phyloP scores from a whole-genome alignment of 495 filamentous ascomycete genomes.

The Daldinia concentrica region DNA sequence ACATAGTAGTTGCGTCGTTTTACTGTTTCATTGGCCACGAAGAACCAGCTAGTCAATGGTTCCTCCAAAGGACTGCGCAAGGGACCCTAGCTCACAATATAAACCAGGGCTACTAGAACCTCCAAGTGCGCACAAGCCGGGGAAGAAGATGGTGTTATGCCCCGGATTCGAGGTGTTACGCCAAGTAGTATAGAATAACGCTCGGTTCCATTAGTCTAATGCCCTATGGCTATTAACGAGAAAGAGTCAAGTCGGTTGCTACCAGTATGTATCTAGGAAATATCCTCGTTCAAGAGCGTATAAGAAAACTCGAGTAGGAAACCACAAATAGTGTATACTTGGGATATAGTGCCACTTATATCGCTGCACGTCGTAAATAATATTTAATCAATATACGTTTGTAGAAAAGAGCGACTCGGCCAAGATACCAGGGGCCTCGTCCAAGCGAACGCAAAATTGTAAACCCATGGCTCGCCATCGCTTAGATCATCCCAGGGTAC shows the following conservation, averaged over 20 bases:
- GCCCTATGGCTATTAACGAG: neutral
- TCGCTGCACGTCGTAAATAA: neutral
- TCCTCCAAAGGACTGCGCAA: slow-evolving; percentile 7
- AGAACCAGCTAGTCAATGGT: slow-evolving; percentile 14
- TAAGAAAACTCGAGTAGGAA: neutral
- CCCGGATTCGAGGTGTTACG: slow-evolving; percentile 25
- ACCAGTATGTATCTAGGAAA: neutral
- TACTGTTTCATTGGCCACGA: neutral
- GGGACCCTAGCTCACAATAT: slow-evolving; percentile 13
- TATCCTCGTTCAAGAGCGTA: neutral
- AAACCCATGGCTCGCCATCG: slow-evolving; percentile 20
- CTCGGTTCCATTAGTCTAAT: slow-evolving; percentile 12
- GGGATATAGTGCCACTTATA: neutral
- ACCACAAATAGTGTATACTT: neutral
- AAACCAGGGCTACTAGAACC: neutral
- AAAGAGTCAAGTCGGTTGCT: neutral
- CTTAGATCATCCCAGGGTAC: slow-evolving; percentile 15
- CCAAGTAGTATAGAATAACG: slow-evolving; percentile 10
- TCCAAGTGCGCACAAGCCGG: slow-evolving; percentile 4
- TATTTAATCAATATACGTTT: neutral
- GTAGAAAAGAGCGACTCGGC: slow-evolving; percentile 7
- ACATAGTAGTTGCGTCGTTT: neutral
- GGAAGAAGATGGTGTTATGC: slow-evolving; percentile 24
- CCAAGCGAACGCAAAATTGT: slow-evolving; percentile 14
- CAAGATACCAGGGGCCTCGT: slow-evolving; percentile 21